These are phyloP conservation scores for Simmondsia chinensis DNA, from an alignment of 148 eudicot genomes.

Conservation along the genomic window DNA sequence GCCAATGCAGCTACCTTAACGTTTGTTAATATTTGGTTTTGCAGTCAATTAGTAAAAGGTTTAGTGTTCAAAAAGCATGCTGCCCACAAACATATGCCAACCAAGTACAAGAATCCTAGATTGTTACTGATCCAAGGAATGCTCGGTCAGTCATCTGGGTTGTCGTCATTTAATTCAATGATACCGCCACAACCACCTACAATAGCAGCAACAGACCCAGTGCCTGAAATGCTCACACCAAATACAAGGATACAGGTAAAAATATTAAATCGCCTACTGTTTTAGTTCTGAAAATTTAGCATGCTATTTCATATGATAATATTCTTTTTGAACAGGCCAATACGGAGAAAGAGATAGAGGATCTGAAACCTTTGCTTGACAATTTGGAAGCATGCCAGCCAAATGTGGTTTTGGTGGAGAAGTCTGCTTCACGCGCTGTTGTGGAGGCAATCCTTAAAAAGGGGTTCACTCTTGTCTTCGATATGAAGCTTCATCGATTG, in stretches of 20 bases:
- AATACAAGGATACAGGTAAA: too few relatives aligned
- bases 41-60: conserved; percentile 69
- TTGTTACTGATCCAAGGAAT: conserved; percentile 66
- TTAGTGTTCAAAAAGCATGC: conserved; percentile 95
- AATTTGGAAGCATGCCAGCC: conserved; percentile 54
- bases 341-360: conserved; percentile 49
- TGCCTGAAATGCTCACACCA: too few relatives aligned
- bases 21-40: conserved; percentile 1
- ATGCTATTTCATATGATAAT: conserved; percentile 13
- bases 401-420: conserved; percentile 82
- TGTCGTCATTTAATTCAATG: conserved; percentile 80
- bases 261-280: not conserved
- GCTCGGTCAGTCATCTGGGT: conserved; percentile 59
- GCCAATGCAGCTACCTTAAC: not conserved
- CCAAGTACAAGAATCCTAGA: conserved; percentile 62
- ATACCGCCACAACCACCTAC: too few relatives aligned
- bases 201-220: too few relatives aligned
- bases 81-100: conserved; percentile 95
- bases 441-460: conserved; percentile 63
- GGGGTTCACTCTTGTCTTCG: conserved; percentile 72
- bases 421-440: conserved; percentile 74
- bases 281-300: not conserved
- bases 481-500: conserved; percentile 89
- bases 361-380: conserved; percentile 28
- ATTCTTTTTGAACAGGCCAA: too few relatives aligned